Percentiles rank a stretch among this genome's conserved stretches.
Evolutionary conservation across 169 alveolate genomes (phyloP).

Genomic region (Theileria orientalis): DNA sequence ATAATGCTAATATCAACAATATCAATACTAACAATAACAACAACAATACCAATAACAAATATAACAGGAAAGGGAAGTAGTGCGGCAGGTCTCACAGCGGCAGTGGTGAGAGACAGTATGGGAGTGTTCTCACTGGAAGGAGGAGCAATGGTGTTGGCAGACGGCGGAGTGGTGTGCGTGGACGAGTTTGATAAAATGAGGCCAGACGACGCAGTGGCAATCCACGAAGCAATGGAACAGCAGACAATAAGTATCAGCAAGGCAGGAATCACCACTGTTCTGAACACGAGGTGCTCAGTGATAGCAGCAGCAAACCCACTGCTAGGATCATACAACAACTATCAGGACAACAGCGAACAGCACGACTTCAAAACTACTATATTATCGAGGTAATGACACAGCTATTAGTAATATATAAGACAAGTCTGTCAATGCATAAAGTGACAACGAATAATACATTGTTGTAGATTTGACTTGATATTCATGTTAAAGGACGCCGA

Average conservation of each 20-base stretch:
- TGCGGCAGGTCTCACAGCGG: constrained; percentile 99
- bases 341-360: constrained; percentile 93
- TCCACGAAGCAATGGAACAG: constrained; percentile 99
- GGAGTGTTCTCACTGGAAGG: constrained; percentile 96
- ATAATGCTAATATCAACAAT: neutral
- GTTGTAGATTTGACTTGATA: constrained; percentile 89
- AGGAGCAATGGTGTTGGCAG: constrained; percentile 99
- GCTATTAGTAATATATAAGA: too few relatives aligned
- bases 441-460: too few relatives aligned
- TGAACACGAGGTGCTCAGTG: constrained; percentile 95
- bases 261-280: constrained; percentile 99
- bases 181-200: constrained; percentile 99
- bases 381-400: constrained; percentile 77
- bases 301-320: constrained; percentile 99
- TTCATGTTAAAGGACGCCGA: constrained; percentile 95
- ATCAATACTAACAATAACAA: too few relatives aligned
- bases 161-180: constrained; percentile 98
- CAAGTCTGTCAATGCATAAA: too few relatives aligned
- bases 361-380: constrained; percentile 98
- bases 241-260: constrained; percentile 98
- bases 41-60: too few relatives aligned
- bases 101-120: constrained; percentile 88
- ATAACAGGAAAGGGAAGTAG: constrained; percentile 95
- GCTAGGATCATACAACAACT: constrained; percentile 53
- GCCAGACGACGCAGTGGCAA: constrained; percentile 98